These are phyloP conservation scores for Theobroma grandiflorum DNA, from an alignment of 441 rosid genomes.

Conservation along the genomic window DNA sequence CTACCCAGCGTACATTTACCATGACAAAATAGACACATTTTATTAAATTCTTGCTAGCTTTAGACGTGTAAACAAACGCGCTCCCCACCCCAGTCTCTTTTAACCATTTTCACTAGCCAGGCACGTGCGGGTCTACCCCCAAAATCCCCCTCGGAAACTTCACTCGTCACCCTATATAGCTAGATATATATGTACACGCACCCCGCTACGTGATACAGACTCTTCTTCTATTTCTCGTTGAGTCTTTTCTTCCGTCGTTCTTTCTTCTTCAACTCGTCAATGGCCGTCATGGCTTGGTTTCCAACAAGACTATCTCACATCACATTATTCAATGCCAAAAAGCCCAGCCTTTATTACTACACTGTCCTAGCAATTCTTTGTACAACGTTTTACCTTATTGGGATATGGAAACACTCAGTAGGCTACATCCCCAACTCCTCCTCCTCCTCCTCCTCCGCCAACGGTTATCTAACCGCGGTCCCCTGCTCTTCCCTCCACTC, in stretches of 20 bases:
- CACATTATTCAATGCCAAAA: constrained; percentile 40
- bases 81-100: no score
- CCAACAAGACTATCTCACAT: constrained; percentile 3
- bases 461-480: neutral
- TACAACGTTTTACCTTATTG: constrained; percentile 51
- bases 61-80: no score
- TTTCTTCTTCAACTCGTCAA: constrained; percentile 2
- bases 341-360: constrained; percentile 42
- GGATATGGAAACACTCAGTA: constrained; percentile 51
- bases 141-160: no score
- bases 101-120: no score
- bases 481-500: constrained; percentile 5
- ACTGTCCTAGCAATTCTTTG: constrained; percentile 42
- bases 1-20: no score
- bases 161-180: no score
- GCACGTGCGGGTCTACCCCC: no score
- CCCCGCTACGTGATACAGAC: no score
- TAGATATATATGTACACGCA: no score
- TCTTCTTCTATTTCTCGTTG: no score
- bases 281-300: constrained; percentile 29
- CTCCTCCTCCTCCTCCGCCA: neutral
- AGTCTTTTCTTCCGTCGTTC: neutral
- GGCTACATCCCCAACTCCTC: constrained; percentile 26
- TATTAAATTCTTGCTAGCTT: no score
- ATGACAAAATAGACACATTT: no score